Evolutionary conservation across 148 eudicot species (phyloP), one percentile per base, ranked within the genome.

Genomic region (Suaeda aralocaspica): DNA sequence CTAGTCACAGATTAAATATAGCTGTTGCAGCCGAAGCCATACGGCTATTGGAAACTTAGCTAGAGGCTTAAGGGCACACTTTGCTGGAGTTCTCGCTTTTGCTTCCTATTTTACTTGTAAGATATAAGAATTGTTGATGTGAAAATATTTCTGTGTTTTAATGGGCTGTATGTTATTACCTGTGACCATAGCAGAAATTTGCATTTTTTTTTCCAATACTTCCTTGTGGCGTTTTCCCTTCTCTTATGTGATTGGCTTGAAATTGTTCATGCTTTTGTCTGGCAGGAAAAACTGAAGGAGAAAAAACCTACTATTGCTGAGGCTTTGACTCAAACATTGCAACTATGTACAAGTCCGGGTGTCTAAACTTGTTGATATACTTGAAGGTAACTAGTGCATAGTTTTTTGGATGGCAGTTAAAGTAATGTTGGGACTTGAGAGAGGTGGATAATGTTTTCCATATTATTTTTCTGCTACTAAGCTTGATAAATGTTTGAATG

Each of bases 11-110:
- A 95, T 81, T 95, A 24, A 95, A 95, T 74, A 86, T 95, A 64
- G 99, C 97, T 61, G 99, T 95, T 57, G 82, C 96, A 73, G 97
- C 87, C 72, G 99, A 95, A 78, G 92, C 97, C 66, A 82, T 95
- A 70, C 99, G 83, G 99, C 99, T 69, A 81, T 95, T 58, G 99
- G 97, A 67, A 95, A 95, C 78, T 96, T 95, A 78, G 96, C 99
- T 18, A 81, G 71, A 78, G 99, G 99, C 52, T 72, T 95, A 78
- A 82, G 99, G 75, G 84, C 92, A 9, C 85, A 89, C 83, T 95
- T 95, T 73, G 83, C 97, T n/a, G 92, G 69, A 88, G 77, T 57
- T 89, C 97, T 34, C 97, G 99, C 34, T 86, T 89, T 62, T 95
- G 72, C 84, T 95, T 66, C 97, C 99, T 63, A 81, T 86, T 70